phyloP scores from a whole-genome alignment of 768 basidiomycete species.

The Serendipita indica region DNA sequence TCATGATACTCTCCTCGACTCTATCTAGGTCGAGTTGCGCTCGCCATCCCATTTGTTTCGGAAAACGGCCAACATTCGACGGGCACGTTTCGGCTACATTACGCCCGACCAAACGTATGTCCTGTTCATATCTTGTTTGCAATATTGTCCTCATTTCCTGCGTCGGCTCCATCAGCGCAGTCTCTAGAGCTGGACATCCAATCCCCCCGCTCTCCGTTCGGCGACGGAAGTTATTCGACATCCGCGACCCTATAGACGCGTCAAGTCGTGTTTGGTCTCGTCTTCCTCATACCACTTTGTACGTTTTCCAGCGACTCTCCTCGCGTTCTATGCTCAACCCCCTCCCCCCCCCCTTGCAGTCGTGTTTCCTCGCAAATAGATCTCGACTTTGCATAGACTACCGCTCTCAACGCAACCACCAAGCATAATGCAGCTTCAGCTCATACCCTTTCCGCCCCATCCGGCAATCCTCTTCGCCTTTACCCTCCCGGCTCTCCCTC shows the following conservation, averaged over 20 bases:
- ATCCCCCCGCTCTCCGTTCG: not conserved
- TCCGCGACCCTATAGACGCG: not conserved
- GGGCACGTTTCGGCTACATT: not conserved
- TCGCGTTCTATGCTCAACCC: not conserved
- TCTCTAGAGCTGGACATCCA: not conserved
- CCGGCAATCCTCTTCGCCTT: slow-evolving; percentile 2
- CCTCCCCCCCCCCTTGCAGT: not conserved
- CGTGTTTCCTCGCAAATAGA: not conserved
- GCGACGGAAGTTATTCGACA: not conserved
- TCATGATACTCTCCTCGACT: not conserved
- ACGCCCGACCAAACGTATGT: not conserved
- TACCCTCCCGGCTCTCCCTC: not conserved
- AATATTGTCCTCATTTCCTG: not conserved
- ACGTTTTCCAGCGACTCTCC: not conserved
- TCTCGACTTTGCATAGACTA: not conserved
- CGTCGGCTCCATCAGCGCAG: not conserved
- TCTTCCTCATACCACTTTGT: not conserved
- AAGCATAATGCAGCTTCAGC: slow-evolving; percentile 8
- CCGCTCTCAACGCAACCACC: not conserved
- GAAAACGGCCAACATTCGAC: not conserved
- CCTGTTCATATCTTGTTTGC: not conserved
- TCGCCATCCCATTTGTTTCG: not conserved
- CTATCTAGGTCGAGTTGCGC: slow-evolving; percentile 3
- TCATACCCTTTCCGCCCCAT: not conserved
- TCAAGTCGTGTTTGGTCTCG: not conserved